Percentiles rank a stretch among this genome's conserved stretches.
phyloP scores from a whole-genome alignment of 2,329 filamentous ascomycete genomes.

The Epichloe baconii region DNA sequence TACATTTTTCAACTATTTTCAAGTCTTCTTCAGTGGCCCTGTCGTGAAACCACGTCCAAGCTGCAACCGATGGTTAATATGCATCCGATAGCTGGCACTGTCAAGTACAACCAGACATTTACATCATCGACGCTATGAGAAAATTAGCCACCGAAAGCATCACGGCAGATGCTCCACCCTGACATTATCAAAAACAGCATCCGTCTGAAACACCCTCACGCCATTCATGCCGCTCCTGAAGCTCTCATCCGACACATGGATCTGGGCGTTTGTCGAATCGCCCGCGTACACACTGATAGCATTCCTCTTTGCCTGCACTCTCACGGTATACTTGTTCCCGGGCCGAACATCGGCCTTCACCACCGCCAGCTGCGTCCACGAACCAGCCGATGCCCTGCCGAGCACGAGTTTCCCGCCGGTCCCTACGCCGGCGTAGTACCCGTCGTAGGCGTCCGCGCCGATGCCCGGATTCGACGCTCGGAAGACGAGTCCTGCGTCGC shows the following conservation, averaged over 20 bases:
- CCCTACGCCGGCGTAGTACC: constrained; percentile 8
- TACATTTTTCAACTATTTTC: no score
- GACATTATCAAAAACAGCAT: constrained; percentile 11
- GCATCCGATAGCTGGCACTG: no score
- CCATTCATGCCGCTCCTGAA: constrained; percentile 9
- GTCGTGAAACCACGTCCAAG: no score
- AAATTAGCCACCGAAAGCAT: neutral
- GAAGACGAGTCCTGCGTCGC: neutral
- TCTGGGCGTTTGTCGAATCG: constrained; percentile 4
- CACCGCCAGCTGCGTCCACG: constrained; percentile 5
- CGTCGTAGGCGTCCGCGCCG: no score
- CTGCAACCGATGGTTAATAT: no score
- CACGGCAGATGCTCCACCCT: constrained; percentile 5
- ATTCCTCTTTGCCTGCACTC: constrained; percentile 6
- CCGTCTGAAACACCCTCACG: constrained; percentile 8
- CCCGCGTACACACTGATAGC: constrained; percentile 8
- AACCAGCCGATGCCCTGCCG: constrained; percentile 7
- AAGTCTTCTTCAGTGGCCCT: no score
- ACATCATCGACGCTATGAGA: no score
- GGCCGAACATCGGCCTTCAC: constrained; percentile 4
- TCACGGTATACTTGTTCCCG: constrained; percentile 5
- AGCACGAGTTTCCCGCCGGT: constrained; percentile 13
- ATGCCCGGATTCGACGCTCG: no score
- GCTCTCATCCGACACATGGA: constrained; percentile 7
- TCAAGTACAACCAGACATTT: no score